Evolutionary conservation across 2,329 filamentous ascomycete species (phyloP).

Genomic region (Fusarium sp.): DNA sequence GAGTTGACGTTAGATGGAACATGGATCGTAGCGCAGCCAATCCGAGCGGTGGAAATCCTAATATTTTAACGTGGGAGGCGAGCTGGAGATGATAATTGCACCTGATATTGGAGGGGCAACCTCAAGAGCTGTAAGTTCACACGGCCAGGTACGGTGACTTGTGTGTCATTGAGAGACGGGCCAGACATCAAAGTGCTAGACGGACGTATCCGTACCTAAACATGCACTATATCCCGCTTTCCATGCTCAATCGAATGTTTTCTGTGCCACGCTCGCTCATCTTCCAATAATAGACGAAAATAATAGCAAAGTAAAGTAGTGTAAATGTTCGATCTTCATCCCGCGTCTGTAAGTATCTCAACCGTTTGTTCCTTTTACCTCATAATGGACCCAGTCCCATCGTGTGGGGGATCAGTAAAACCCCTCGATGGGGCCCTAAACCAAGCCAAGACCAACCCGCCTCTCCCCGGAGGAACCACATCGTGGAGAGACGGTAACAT

Average conservation of each 20-base stretch:
- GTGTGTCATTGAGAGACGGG: neutral
- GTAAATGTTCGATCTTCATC: neutral
- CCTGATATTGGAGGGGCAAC: neutral
- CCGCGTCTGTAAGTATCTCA: neutral
- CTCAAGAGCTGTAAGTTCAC: conserved; percentile 6
- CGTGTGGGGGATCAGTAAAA: neutral
- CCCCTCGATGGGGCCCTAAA: neutral
- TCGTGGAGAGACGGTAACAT: conserved; percentile 10
- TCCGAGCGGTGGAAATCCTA: neutral
- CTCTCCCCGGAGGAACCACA: conserved; percentile 26
- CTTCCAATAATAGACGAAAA: neutral
- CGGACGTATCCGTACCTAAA: neutral
- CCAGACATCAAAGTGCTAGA: neutral
- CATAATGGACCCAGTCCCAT: neutral
- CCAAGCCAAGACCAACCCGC: conserved; percentile 30
- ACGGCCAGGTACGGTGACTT: conserved; percentile 21
- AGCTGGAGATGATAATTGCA: neutral
- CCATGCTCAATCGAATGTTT: neutral
- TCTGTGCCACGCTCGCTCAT: neutral
- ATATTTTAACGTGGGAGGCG: no score
- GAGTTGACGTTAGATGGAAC: neutral
- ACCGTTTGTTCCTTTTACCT: neutral
- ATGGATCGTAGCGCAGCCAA: neutral
- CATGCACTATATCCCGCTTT: neutral
- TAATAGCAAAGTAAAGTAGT: neutral